Base-by-base conservation (phyloP, 495 filamentous ascomycete genomes). In the Tirmania nivea region DNA sequence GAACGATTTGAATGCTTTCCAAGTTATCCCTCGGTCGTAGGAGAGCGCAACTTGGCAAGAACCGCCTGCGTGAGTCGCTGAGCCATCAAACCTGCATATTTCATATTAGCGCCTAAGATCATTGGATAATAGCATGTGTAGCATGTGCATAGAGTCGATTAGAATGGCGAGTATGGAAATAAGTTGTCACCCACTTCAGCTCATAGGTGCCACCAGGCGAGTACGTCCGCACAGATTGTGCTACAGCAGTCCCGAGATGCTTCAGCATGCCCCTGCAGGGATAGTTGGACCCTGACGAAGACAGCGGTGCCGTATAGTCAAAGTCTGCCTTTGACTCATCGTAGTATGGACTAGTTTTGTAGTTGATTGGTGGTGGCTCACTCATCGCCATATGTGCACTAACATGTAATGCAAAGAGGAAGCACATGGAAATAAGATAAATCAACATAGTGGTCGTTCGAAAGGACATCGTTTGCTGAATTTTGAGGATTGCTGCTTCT, bases 21-120 rank as follows among this genome's bases (percentile, higher is more conserved):
- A 80, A 20, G 68, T 70, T 51, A 70, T 64, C 19, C 73, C 69
- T 54, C 69, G 66, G 58, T 81, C 78, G 50, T 77, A 75, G 17
- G 79, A 78, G 53, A 83, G 65, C 35, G 71, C 63, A 50, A 79
- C 65, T 58, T 83, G 79, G 63, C 79, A 83, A 8, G 78, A 80
- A 4, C 79, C 79, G 37, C 79, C 78, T 53, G 69, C 72, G 62
- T 70, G 68, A n/a, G 55, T 60, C n/a, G 72, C 71, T 50, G 54
- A 59, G 47, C 73, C 73, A 45, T 55, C 52, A 34, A 75, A 56
- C 8, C 60, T 66, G 55, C 68, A 65, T 56, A 69, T 31, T 31
- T 3, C 25, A 31, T 31, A 31, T 31, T 31, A 31, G 25, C 25
- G 25, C 25, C 25, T 31, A 1, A 31, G 7, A 31, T 31, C 25